Conservation (phyloP, 1,139 yeast genomes). For the Yamadazyma kanchanaburiensis region DNA sequence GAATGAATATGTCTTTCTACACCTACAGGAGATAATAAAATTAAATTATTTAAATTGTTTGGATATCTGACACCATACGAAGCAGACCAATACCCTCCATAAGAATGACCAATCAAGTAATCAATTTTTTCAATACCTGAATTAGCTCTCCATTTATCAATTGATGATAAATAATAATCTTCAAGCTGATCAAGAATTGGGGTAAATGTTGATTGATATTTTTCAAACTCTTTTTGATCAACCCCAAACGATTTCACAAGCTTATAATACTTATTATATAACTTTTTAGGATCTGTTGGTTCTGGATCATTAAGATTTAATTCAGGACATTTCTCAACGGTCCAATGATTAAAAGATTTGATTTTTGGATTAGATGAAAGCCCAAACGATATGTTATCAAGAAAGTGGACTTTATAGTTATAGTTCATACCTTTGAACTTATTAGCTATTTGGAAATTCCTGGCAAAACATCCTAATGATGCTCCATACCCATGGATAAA, state of each 20-base stretch:
- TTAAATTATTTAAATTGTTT: slow-evolving; percentile 55
- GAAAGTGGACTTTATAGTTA: slow-evolving; percentile 58
- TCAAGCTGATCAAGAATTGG: slow-evolving; percentile 42
- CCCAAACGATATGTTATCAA: slow-evolving; percentile 87
- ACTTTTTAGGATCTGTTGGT: slow-evolving; percentile 26
- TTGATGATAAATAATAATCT: slow-evolving; percentile 31
- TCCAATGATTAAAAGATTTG: slow-evolving; percentile 16
- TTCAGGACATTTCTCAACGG: slow-evolving; percentile 26
- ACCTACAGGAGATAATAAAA: slow-evolving; percentile 88
- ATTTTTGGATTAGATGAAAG: slow-evolving; percentile 62
- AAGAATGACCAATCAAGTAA: slow-evolving; percentile 43
- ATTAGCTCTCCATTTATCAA: slow-evolving; percentile 38
- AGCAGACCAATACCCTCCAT: slow-evolving; percentile 47
- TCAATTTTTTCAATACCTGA: slow-evolving; percentile 34
- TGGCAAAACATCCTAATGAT: slow-evolving; percentile 77
- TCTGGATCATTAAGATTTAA: slow-evolving; percentile 27
- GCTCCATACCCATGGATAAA: slow-evolving; percentile 93
- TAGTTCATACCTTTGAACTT: slow-evolving; percentile 36
- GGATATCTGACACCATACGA: slow-evolving; percentile 47
- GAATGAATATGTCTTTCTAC: slow-evolving; percentile 73
- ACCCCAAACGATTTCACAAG: slow-evolving; percentile 33
- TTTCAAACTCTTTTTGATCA: slow-evolving; percentile 21
- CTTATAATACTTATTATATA: slow-evolving; percentile 43
- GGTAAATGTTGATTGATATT: slow-evolving; percentile 34
- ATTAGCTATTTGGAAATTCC: slow-evolving; percentile 58